Evolutionary conservation across 2,329 filamentous ascomycete species (phyloP).

Genomic region (Ilyonectria robusta): DNA sequence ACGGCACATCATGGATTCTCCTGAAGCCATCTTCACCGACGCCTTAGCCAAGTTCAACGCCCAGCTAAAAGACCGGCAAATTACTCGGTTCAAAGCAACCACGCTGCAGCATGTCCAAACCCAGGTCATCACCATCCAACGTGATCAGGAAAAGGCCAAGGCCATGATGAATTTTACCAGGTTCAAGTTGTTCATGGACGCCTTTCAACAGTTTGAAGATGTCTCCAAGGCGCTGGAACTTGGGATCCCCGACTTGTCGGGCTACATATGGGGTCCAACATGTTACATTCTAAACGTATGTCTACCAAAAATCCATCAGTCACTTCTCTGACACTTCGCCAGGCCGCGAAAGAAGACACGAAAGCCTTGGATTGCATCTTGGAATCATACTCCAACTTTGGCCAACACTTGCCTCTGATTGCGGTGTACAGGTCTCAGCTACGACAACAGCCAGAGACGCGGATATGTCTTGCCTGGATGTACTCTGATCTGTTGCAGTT

Average conservation of each 20-base stretch:
- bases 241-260: background rate
- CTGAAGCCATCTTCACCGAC: background rate
- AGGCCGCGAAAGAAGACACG: slow-evolving; percentile 6
- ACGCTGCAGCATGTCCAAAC: background rate
- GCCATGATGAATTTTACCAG: slow-evolving; percentile 18
- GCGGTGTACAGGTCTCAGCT: background rate
- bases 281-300: slow-evolving; percentile 9
- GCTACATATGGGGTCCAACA: slow-evolving; percentile 20
- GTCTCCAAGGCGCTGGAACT: background rate
- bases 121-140: slow-evolving; percentile 11
- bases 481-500: slow-evolving; percentile 18
- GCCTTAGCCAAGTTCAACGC: background rate
- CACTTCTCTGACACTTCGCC: background rate
- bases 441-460: background rate
- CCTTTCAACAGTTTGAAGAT: slow-evolving; percentile 11
- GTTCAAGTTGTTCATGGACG: background rate
- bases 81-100: background rate
- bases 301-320: background rate
- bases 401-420: slow-evolving; percentile 5
- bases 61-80: background rate
- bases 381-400: slow-evolving; percentile 11
- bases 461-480: slow-evolving; percentile 18
- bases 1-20: background rate
- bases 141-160: slow-evolving; percentile 17
- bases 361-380: slow-evolving; percentile 7